A percentile compares a stretch with the other conserved stretches of the same genome.
phyloP scores from a whole-genome alignment of 352 stramenopile genomes.

The Pythium sukuiense region DNA sequence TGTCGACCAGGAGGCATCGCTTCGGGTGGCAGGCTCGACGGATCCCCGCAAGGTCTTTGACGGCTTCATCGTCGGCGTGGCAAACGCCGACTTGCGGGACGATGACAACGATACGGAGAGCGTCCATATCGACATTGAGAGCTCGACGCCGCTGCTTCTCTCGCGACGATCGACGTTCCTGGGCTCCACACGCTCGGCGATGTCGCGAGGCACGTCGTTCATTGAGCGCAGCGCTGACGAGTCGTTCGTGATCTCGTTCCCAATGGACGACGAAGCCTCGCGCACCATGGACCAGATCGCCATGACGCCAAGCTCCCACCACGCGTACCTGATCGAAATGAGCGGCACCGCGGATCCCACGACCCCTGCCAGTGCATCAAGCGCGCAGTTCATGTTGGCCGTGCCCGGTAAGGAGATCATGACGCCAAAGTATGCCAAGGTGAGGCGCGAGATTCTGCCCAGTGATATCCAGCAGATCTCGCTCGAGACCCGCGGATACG shows the following conservation, averaged over 20 bases:
- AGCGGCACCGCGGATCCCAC: slow-evolving; percentile 40
- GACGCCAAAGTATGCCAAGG: slow-evolving; percentile 4
- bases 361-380: slow-evolving; percentile 30
- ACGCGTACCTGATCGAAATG: slow-evolving; percentile 85
- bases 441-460: slow-evolving; percentile 43
- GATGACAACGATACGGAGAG: slow-evolving; percentile 26
- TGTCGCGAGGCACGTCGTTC: slow-evolving; percentile 36
- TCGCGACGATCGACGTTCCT: slow-evolving; percentile 42
- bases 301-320: slow-evolving; percentile 38
- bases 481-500: slow-evolving; percentile 63
- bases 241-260: slow-evolving; percentile 77
- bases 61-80: slow-evolving; percentile 71
- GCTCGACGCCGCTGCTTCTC: slow-evolving; percentile 43
- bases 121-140: slow-evolving; percentile 27
- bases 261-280: slow-evolving; percentile 63
- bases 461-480: slow-evolving; percentile 75
- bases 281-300: slow-evolving; percentile 51
- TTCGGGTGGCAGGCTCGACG: slow-evolving; percentile 65
- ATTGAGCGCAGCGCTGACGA: slow-evolving; percentile 26
- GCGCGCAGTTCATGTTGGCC: slow-evolving; percentile 70
- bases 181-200: slow-evolving; percentile 44
- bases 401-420: slow-evolving; percentile 50
- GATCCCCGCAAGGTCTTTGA: slow-evolving; percentile 55
- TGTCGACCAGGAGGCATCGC: slow-evolving; percentile 55
- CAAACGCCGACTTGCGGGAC: slow-evolving; percentile 46